A percentile compares a stretch with the other conserved stretches of the same genome.
Conservation (phyloP, 2,329 filamentous ascomycete species). For the Xylaria digitata region DNA sequence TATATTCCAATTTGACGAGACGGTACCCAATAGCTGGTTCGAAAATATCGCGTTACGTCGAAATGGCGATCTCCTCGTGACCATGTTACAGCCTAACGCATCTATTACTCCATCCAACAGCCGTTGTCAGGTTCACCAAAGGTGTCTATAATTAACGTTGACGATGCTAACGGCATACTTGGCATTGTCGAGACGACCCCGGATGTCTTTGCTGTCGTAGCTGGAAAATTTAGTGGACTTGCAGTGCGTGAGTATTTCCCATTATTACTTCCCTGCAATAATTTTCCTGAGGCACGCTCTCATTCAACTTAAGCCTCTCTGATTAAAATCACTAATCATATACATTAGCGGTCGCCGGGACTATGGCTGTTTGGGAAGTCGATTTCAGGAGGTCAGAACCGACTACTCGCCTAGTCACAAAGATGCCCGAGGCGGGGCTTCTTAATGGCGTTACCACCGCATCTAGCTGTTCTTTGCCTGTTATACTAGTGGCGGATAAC, state of each 20-base stretch:
- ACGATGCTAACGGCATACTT: constrained; percentile 19
- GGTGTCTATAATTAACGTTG: constrained; percentile 26
- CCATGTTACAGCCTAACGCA: constrained; percentile 27
- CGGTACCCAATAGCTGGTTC: constrained; percentile 20
- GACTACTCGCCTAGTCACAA: constrained; percentile 20
- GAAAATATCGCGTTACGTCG: constrained; percentile 30
- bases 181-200: constrained; percentile 32
- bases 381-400: constrained; percentile 19
- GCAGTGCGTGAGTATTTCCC: constrained; percentile 21
- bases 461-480: background rate
- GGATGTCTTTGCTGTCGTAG: constrained; percentile 28
- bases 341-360: constrained; percentile 19
- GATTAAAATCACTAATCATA: constrained; percentile 5
- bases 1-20: constrained; percentile 30
- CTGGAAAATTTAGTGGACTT: constrained; percentile 17
- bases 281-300: background rate
- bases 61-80: constrained; percentile 36
- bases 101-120: constrained; percentile 27
- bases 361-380: constrained; percentile 30
- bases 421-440: constrained; percentile 25
- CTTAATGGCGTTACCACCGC: constrained; percentile 24
- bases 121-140: constrained; percentile 27
- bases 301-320: background rate
- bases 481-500: constrained; percentile 26
- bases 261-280: background rate